Evolutionary conservation across 352 stramenopile genomes (phyloP).

Genomic region (Globisporangium perplexum): DNA sequence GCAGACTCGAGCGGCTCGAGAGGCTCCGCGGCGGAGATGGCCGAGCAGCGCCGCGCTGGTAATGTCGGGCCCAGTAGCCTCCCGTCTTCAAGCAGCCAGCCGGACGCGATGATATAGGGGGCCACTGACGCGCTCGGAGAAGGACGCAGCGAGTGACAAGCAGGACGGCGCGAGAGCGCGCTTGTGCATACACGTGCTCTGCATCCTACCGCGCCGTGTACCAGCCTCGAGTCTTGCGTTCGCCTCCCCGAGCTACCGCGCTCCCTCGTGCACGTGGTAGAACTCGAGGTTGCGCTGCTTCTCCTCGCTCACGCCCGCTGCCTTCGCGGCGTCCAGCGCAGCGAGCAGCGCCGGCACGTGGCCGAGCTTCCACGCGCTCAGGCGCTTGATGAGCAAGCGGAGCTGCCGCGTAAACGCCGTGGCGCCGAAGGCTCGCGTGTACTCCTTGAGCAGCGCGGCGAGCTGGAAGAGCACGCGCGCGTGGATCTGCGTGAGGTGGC

Average conservation of each 20-base stretch:
- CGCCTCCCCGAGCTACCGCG: background rate
- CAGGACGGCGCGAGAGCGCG: too few relatives aligned
- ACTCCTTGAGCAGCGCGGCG: conserved; percentile 26
- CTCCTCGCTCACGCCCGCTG: conserved; percentile 34
- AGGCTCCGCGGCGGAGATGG: background rate
- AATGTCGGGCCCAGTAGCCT: background rate
- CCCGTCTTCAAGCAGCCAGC: background rate
- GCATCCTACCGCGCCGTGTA: too few relatives aligned
- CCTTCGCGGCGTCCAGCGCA: conserved; percentile 19
- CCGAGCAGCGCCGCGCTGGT: background rate
- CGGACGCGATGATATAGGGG: background rate
- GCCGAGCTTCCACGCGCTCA: conserved; percentile 37
- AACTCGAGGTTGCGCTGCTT: conserved; percentile 67
- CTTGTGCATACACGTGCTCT: background rate
- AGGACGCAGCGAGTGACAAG: background rate
- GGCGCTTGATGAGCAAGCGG: conserved; percentile 11
- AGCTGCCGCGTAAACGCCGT: conserved; percentile 39
- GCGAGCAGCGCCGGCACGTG: conserved; percentile 22
- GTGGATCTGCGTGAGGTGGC: conserved; percentile 48
- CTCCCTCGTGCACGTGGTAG: conserved; percentile 38
- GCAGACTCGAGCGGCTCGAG: background rate
- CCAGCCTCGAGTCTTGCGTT: too few relatives aligned
- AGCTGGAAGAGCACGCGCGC: conserved; percentile 43
- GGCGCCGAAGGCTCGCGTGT: conserved; percentile 28
- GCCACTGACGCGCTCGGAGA: background rate